Percentiles rank a stretch among this genome's conserved stretches.
These are phyloP conservation scores for Skeletonema tropicum DNA, from an alignment of 108 stramenopile genomes.

Conservation along the genomic window DNA sequence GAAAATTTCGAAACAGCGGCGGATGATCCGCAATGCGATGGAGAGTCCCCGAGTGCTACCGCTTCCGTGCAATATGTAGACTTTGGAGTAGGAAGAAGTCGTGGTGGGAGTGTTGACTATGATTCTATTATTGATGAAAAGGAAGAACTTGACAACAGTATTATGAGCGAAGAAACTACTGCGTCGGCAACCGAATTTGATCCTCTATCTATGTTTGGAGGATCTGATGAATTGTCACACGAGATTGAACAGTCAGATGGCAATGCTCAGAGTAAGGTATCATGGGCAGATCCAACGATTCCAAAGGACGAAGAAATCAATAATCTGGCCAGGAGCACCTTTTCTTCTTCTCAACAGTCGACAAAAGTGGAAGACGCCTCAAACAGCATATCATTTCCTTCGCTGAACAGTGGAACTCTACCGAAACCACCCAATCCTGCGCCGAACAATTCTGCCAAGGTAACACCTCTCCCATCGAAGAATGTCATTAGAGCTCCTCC, in stretches of 20 bases:
- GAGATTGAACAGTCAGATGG: conserved; percentile 10
- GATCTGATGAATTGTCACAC: conserved; percentile 16
- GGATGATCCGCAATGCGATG: background rate
- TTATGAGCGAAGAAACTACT: conserved; percentile 35
- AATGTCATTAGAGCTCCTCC: background rate
- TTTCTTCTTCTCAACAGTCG: background rate
- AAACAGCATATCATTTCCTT: conserved; percentile 15
- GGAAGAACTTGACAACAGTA: conserved; percentile 9
- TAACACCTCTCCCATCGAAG: background rate
- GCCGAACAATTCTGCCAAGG: background rate
- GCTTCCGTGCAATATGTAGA: background rate
- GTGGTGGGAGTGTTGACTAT: conserved; percentile 9
- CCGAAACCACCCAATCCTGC: conserved; percentile 5
- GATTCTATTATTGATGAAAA: background rate
- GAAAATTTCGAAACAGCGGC: background rate
- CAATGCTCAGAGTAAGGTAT: conserved; percentile 9
- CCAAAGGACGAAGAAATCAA: background rate
- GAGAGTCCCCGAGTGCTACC: background rate
- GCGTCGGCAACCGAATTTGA: conserved; percentile 48
- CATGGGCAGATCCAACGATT: conserved; percentile 19
- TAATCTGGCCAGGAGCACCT: background rate
- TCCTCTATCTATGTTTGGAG: conserved; percentile 49
- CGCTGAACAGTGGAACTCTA: conserved; percentile 21
- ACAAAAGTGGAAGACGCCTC: background rate
- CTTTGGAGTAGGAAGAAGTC: conserved; percentile 29